Base-by-base conservation (phyloP, 2,329 filamentous ascomycete genomes). In the Fulvia fulva region DNA sequence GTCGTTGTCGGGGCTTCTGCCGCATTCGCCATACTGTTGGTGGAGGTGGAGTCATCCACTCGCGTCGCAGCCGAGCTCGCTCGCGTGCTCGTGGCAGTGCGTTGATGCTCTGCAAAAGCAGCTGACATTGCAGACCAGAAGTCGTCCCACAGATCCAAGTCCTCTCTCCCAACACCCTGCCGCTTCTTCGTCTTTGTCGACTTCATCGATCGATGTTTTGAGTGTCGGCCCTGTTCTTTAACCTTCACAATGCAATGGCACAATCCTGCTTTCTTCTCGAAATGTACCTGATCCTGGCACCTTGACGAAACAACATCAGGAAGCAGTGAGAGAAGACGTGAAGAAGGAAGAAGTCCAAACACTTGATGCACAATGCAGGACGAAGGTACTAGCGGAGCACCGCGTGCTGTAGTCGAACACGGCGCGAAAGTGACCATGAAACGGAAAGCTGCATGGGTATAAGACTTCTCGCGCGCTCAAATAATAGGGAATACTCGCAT, bases 371-470 rank as follows among this genome's bases (percentile, higher is more conserved):
- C 32, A 21, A 45, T 32, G 52, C 52, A 46, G 41, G 41, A 28
- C 22, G 41, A 12, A 54, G 37, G 21, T 28, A 44, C 52, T 21
- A 32, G 52, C 41, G 41, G 11, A 14, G 26, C 46, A 50, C 23
- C 46, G 46, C 52, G 46, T 32, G 41, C 30, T 19, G 23, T 26
- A n/a, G 16, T 43, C 19, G 23, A 32, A 32, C 46, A 28, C 46
- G 46, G 37, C 52, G 52, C 52, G 41, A 54, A 54, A 41, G 25
- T 4, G 7, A 46, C 51, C 37, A 34, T 46, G 52, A 46, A 54
- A 54, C 41, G 23, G 14, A 21, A 21, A 21, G 16, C 32, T 25
- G 12, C 12, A 32, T 22, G 45, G 26, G 45, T 26, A 26, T 6
- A 30, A 50, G 46, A 30, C 46, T 16, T 50, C 14, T 50, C 19